Percentiles rank a stretch among this genome's conserved stretches.
Conservation (phyloP, 176 grass and related monocot genomes). For the Carex parvula region DNA sequence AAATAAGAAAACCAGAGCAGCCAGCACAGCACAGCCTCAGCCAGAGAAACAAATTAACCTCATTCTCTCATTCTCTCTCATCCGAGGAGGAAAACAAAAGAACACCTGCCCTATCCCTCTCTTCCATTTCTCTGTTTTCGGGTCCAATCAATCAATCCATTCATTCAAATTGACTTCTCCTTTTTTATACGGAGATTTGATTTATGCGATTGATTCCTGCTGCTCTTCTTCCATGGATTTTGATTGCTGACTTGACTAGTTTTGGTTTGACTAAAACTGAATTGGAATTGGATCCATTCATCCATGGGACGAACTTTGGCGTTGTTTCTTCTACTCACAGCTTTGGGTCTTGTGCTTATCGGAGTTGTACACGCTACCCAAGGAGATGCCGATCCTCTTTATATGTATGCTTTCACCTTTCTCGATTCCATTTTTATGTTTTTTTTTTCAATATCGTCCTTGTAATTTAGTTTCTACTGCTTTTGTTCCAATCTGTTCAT, state of each 20-base stretch:
- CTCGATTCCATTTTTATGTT: not conserved
- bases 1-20: conserved; percentile 18
- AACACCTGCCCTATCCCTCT: not conserved
- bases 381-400: conserved; percentile 45
- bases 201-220: not conserved
- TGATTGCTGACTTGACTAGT: conserved; percentile 7
- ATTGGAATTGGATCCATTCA: not conserved
- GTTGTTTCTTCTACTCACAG: conserved; percentile 17
- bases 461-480: not conserved
- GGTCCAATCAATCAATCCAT: not conserved
- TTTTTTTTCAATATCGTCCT: not conserved
- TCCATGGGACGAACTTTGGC: conserved; percentile 11
- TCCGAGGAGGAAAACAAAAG: not conserved
- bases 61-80: not conserved
- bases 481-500: conserved; percentile 3
- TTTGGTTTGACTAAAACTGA: not conserved
- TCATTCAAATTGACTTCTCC: not conserved
- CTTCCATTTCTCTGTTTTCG: not conserved
- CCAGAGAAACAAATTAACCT: not conserved
- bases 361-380: conserved; percentile 8
- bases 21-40: not conserved
- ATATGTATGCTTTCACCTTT: conserved; percentile 28
- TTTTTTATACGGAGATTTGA: not conserved
- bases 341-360: conserved; percentile 4
- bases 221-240: not conserved